Base-by-base conservation (phyloP, 345 rosid species). In the Eutrema japonicum region DNA sequence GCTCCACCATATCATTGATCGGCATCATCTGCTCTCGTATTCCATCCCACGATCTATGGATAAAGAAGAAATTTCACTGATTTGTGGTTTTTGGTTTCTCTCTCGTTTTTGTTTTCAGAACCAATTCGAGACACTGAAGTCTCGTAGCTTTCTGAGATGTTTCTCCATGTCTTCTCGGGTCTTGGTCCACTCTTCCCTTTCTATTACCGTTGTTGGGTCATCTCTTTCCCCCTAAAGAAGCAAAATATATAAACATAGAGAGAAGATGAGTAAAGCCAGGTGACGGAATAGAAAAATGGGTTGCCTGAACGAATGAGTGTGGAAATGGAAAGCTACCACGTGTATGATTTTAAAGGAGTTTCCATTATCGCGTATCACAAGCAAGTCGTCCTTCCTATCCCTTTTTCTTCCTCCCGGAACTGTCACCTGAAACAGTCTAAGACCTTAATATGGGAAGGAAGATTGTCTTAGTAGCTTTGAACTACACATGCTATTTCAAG, bases 101-200 rank as follows among this genome's bases (percentile, higher is more conserved):
- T 10, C 3, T 3, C 10, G 13, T 7, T 4, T 11, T 5, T 32
- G 35, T 4, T 61, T 37, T 79, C 72, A 94, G 84, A 94, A 88
- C 96, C 96, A 94, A 78, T 94, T 94, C 2, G 96, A 94, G 75
- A 84, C 56, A 59, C 73, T 82, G 74, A 88, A 91, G 85, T 94
- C 97, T 16, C 97, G 77, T 50, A 91, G 83, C 82, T 94, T 94
- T 16, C 93, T 83, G 35, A 91, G 96, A 83, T 91, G 95, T 81
- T 75, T 91, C 84, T 94, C 97, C 96, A 94, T 89, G 56, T 94
- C 96, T 83, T 78, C 73, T 61, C 93, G 83, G 10, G 82, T 75
- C 81, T 84, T 85, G 42, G 55, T 82, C 97, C 98, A 94, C 78
- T 94, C 98, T 85, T 89, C 89, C 80, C 81, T 87, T 77, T 88